A percentile compares a stretch with the other conserved stretches of the same genome.
Conservation (phyloP, 495 filamentous ascomycete species). For the Clavariopsis aquatica region DNA sequence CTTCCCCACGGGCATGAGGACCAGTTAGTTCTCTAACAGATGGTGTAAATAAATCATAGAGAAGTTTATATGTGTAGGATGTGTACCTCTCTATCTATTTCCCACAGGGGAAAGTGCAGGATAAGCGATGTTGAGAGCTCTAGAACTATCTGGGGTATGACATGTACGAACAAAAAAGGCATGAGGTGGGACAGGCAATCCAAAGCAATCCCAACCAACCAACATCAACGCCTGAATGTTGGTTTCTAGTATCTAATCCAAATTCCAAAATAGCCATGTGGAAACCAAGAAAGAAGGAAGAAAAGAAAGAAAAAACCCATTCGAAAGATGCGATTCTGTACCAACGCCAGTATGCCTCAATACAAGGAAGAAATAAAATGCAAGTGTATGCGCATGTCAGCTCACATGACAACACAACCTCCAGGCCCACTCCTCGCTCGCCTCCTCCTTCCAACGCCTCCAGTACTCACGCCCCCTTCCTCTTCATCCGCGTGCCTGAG, state of each 20-base stretch:
- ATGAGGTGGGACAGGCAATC: not conserved
- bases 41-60: too few relatives aligned
- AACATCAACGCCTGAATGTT: not conserved
- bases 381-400: not conserved
- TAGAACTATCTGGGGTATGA: too few relatives aligned
- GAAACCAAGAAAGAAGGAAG: not conserved
- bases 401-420: constrained; percentile 60
- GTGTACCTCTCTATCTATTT: too few relatives aligned
- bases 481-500: constrained; percentile 76
- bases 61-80: too few relatives aligned
- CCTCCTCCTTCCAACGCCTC: constrained; percentile 47
- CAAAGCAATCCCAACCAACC: not conserved
- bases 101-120: too few relatives aligned
- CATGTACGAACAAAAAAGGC: too few relatives aligned
- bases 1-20: too few relatives aligned
- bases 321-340: not conserved
- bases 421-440: constrained; percentile 55
- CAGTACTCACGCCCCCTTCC: constrained; percentile 54
- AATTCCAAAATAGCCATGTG: not conserved
- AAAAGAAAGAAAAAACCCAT: not conserved
- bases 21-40: too few relatives aligned
- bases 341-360: not conserved
- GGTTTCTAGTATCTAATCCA: not conserved
- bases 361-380: not conserved
- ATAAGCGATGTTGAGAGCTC: too few relatives aligned